Conservation (phyloP, 345 rosid species). For the Citrus glauca region DNA sequence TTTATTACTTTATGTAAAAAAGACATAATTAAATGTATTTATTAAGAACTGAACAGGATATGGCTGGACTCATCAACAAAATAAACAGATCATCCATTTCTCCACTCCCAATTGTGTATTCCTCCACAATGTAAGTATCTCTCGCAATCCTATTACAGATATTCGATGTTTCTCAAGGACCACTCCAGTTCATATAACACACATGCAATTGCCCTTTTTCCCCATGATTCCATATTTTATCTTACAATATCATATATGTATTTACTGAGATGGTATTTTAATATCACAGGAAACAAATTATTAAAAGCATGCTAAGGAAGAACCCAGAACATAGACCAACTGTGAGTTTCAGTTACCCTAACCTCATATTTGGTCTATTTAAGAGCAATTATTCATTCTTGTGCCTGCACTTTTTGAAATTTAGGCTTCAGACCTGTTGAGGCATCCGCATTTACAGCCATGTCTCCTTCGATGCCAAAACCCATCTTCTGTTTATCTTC, state of each 20-base stretch:
- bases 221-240: background rate
- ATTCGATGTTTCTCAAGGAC: background rate
- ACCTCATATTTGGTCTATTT: conserved; percentile 6
- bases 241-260: conserved; percentile 2
- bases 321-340: conserved; percentile 76
- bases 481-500: conserved; percentile 76
- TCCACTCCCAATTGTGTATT: conserved; percentile 89
- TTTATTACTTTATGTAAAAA: background rate
- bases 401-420: conserved; percentile 9
- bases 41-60: conserved; percentile 52
- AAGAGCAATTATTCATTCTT: conserved; percentile 6
- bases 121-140: conserved; percentile 72
- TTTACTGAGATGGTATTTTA: conserved; percentile 4
- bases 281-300: conserved; percentile 75
- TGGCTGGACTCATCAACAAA: conserved; percentile 83
- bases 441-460: conserved; percentile 83
- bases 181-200: background rate
- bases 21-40: conserved; percentile 1
- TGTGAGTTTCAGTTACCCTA: conserved; percentile 41
- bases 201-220: background rate
- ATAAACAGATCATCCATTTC: conserved; percentile 84
- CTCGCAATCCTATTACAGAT: background rate
- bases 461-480: conserved; percentile 66
- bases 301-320: conserved; percentile 88
- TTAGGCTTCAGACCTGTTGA: conserved; percentile 87